Conservation (phyloP, 495 filamentous ascomycete species). For the Lasiosphaeria miniovina region DNA sequence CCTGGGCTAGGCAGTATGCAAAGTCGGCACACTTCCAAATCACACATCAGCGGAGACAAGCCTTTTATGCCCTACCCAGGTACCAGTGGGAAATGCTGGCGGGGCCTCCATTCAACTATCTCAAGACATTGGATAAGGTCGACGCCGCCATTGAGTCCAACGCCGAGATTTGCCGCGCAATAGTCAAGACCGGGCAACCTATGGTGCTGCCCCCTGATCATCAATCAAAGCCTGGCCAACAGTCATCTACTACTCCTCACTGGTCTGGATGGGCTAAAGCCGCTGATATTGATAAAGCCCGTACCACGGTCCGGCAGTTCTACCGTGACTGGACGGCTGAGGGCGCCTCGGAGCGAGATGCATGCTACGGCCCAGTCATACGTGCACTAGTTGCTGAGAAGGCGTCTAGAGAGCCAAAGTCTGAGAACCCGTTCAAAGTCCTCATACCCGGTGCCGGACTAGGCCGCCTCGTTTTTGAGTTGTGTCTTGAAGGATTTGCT, state of each 20-base stretch:
- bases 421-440: constrained; percentile 52
- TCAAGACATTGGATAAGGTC: constrained; percentile 69
- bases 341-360: constrained; percentile 67
- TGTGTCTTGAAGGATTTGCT: constrained; percentile 69
- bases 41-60: constrained; percentile 82
- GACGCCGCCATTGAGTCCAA: constrained; percentile 90
- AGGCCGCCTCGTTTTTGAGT: constrained; percentile 81
- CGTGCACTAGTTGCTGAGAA: constrained; percentile 58
- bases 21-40: constrained; percentile 77
- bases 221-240: constrained; percentile 5
- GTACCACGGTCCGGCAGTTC: constrained; percentile 86
- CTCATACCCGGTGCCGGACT: constrained; percentile 89
- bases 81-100: constrained; percentile 78
- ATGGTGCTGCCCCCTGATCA: constrained; percentile 54
- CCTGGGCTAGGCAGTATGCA: constrained; percentile 69
- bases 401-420: constrained; percentile 24
- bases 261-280: constrained; percentile 66
- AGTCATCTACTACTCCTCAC: constrained; percentile 35
- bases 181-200: constrained; percentile 62
- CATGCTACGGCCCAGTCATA: constrained; percentile 72
- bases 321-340: constrained; percentile 92
- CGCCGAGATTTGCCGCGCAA: constrained; percentile 74
- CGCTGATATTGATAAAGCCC: constrained; percentile 81
- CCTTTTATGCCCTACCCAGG: constrained; percentile 86
- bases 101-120: constrained; percentile 73